Evolutionary conservation across 495 filamentous ascomycete genomes (phyloP).

Genomic region (Hamigera avellanea): DNA sequence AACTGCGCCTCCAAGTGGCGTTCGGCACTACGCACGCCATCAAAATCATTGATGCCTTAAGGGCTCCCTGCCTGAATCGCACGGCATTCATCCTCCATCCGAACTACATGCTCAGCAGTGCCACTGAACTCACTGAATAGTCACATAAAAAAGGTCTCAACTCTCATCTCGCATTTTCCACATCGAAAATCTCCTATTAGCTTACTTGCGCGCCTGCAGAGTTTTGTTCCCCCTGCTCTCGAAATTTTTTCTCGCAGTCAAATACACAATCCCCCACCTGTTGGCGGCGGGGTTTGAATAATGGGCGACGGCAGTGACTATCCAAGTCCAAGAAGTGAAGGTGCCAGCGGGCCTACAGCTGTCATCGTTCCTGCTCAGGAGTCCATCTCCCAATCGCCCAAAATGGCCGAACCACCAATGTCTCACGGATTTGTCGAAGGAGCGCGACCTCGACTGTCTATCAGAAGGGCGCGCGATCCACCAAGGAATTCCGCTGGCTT

Average conservation of each 20-base stretch:
- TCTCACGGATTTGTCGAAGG: conserved; percentile 30
- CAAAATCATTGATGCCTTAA: not conserved
- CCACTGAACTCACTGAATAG: not conserved
- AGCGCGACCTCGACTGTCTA: conserved; percentile 31
- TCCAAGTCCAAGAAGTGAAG: conserved; percentile 41
- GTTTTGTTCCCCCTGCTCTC: not conserved
- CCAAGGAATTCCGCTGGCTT: conserved; percentile 55
- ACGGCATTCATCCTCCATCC: not conserved
- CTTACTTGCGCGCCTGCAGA: not conserved
- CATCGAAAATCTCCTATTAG: not conserved
- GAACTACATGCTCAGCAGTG: not conserved
- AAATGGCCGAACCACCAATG: conserved; percentile 30
- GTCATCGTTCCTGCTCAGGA: conserved; percentile 30
- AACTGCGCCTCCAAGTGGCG: not conserved
- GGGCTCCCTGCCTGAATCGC: not conserved
- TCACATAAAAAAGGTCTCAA: not conserved
- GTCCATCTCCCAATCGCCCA: conserved; percentile 22
- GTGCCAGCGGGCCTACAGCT: conserved; percentile 26
- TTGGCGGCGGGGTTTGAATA: conserved; percentile 22
- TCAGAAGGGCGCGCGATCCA: conserved; percentile 42
- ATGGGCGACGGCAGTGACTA: conserved; percentile 43
- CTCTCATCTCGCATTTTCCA: not conserved
- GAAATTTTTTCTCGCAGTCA: not conserved
- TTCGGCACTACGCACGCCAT: too few relatives aligned
- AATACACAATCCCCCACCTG: conserved; percentile 10